Base-by-base conservation (phyloP, 345 rosid species). In the Salix exigua region DNA sequence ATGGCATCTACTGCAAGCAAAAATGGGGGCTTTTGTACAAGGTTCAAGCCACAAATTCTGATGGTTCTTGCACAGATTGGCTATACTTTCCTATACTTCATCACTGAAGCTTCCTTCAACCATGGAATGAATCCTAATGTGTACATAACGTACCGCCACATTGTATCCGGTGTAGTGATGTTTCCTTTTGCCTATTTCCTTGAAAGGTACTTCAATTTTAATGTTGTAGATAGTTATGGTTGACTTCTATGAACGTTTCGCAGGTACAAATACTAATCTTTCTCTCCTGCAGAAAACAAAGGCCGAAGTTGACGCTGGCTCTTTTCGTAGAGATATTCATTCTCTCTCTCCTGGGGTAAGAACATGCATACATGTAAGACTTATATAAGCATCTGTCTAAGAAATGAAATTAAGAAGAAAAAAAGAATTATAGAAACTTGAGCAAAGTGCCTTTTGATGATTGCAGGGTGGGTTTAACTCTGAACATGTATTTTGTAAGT, bases 111-210 rank as follows among this genome's bases (percentile, higher is more conserved):
- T 38, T 88, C 93, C 61, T 89, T 91, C 85, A 82, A 87, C 30
- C 92, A 86, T 72, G 93, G 93, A 19, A 81, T 91, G 91, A 88
- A 91, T 77, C 93, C 93, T 71, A 88, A 91, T 72, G 91, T 89
- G 78, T 88, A 86, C 79, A 26, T 91, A 38, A 91, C 96, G 50
- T 89, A 91, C 35, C 84, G 96, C 17, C 89, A 91, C 64, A 73
- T 88, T 11, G 89, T 86, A 9, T 79, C 85, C 6, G 84, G 86
- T 51, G 28, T 89, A 3, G 73, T 79, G 16, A 77, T 88, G 87
- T 71, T 84, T 31, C 92, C 92, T 73, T 87, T 91, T 42, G 92
- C 92, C 62, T 89, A 78, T 78, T 83, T 88, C 68, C 84, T 87
- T 0, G 95, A 89, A 72, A 89, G 90, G 92, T 87, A 71, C 31